Percentiles rank a stretch among this genome's conserved stretches.
Conservation (phyloP, 1,284 basidiomycete species). For the Cerrena zonata region DNA sequence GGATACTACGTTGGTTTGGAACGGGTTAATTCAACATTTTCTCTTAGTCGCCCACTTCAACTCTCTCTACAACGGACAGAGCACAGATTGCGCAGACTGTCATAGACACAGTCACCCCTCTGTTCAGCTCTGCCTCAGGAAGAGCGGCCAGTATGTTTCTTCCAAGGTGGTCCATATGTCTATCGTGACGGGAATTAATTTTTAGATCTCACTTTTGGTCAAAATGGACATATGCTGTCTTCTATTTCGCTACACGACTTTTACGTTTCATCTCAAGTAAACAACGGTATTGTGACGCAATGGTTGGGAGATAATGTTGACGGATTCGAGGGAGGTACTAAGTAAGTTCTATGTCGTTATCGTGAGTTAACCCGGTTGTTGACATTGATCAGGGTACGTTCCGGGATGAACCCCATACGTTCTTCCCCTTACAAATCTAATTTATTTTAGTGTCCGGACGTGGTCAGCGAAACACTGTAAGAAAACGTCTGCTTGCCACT, state of each 20-base stretch:
- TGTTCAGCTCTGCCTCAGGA: slow-evolving; percentile 2
- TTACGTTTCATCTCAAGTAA: neutral
- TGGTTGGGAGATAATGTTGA: neutral
- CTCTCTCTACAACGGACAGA: neutral
- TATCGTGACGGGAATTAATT: neutral
- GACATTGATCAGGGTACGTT: no score
- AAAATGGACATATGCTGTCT: slow-evolving; percentile 6
- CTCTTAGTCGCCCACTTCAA: slow-evolving; percentile 3
- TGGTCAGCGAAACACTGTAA: neutral
- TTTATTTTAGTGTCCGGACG: neutral
- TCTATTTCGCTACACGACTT: slow-evolving; percentile 6
- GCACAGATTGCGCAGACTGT: neutral
- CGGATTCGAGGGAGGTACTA: neutral
- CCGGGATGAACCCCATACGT: neutral
- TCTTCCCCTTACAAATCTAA: neutral
- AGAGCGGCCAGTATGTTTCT: slow-evolving; percentile 4
- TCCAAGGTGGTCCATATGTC: neutral
- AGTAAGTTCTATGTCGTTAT: neutral
- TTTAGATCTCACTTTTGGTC: slow-evolving; percentile 3
- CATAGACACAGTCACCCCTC: slow-evolving; percentile 1
- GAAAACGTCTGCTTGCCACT: neutral
- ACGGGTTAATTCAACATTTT: neutral
- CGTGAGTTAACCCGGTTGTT: no score
- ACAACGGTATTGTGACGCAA: neutral
- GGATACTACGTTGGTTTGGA: neutral